Base-by-base conservation (phyloP, 164 flowering plant genomes). In the Dillenia suffruticosa region DNA sequence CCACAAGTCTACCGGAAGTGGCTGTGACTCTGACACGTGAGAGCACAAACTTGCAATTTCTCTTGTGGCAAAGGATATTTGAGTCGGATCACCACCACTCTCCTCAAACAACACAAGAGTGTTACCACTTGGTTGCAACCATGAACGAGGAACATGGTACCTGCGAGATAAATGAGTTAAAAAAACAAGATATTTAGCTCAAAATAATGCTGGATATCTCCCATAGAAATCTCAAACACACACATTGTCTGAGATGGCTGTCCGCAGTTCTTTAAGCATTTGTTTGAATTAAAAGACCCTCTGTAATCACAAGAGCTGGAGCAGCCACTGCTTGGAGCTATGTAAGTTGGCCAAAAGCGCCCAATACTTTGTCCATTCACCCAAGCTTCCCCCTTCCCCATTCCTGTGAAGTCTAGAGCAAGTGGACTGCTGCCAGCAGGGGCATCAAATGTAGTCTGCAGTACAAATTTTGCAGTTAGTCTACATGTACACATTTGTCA, bases 311-410 rank as follows among this genome's bases (percentile, higher is more conserved):
- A 95, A 13, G 81, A 72, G 45, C 70, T 63, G 2, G 79, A 61
- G 74, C 99, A 92, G 54, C 90, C 92, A 60, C 68, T 63, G 57
- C 71, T 80, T 54, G 86, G 70, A 63, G 97, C 63, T 15, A 58
- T 58, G 59, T 77, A 57, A 26, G 84, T 64, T 48, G 99, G 97
- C 97, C 97, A 95, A 67, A 81, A 95, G 44, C 97, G 94, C 46
- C 99, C 99, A 52, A 92, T 90, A 86, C 97, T 88, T 59, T 90
- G 90, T 24, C 97, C 99, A 58, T 95, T 95, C 59, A 95, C 84
- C 99, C 99, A 95, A 45, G 99, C 99, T 70, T 84, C 90, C 32
- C 97, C 98, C 67, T 91, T 92, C 9, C 96, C 97, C 89, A 92
- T 71, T 46, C 96, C 92, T 0, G 85, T 80, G 63, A 95, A 81